Evolutionary conservation across 73 alveolate genomes (phyloP).

Genomic region (Paramecium sonneborni): DNA sequence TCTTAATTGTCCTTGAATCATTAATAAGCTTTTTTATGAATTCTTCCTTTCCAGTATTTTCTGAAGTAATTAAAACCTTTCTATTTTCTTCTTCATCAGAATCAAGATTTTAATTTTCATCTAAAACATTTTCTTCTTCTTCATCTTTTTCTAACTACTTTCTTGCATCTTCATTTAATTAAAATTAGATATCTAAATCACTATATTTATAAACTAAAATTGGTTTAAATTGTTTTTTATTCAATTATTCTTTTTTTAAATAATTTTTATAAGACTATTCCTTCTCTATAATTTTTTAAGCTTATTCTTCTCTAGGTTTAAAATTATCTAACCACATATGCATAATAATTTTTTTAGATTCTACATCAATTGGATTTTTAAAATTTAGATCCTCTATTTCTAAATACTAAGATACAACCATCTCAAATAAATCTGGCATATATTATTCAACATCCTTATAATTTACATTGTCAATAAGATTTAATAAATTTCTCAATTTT

Average conservation of each 20-base stretch:
- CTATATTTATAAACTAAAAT: neutral
- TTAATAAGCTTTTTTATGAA: neutral
- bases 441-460: neutral
- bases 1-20: neutral
- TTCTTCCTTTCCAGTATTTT: neutral
- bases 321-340: constrained; percentile 12
- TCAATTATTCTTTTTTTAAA: neutral
- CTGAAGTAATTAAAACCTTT: neutral
- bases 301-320: neutral
- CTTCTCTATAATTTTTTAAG: neutral
- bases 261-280: neutral
- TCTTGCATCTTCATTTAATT: neutral
- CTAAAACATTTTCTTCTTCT: neutral
- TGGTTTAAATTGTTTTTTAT: neutral
- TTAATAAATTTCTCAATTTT: neutral
- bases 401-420: neutral
- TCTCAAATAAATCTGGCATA: neutral
- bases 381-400: neutral
- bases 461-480: neutral
- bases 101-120: neutral
- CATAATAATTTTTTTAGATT: neutral
- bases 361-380: neutral
- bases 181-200: neutral
- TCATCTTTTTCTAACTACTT: neutral
- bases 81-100: neutral